A percentile compares a stretch with the other conserved stretches of the same genome.
Evolutionary conservation across 2,329 filamentous ascomycete species (phyloP).

Genomic region (Colletotrichum musae): DNA sequence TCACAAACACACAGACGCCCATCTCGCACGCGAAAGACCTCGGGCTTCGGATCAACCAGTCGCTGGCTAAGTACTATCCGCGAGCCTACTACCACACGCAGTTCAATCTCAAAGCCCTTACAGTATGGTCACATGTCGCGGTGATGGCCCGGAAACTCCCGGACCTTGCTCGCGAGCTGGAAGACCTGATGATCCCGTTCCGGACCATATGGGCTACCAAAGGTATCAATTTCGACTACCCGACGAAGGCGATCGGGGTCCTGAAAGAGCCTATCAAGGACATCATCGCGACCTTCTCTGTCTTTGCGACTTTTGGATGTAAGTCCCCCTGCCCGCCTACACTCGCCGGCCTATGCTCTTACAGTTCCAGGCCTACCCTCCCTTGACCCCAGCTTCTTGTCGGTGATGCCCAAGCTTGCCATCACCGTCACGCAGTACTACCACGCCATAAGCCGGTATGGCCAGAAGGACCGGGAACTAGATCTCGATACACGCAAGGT

Average conservation of each 20-base stretch:
- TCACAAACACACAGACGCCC: conserved; percentile 1
- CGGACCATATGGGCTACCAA: not conserved
- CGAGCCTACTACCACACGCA: too few species aligned
- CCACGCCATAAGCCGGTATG: too few species aligned
- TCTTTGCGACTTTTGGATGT: conserved; percentile 3
- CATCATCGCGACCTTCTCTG: conserved; percentile 8
- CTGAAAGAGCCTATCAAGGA: too few species aligned
- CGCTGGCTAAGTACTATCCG: not conserved
- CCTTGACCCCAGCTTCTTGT: conserved; percentile 1
- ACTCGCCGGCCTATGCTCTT: not conserved
- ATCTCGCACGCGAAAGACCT: not conserved
- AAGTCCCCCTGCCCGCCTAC: not conserved
- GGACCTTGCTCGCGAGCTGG: not conserved
- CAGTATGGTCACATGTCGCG: conserved; percentile 6
- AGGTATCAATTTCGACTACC: not conserved
- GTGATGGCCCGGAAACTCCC: not conserved
- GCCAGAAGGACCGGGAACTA: too few species aligned
- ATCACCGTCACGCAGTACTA: not conserved
- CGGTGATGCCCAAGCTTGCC: not conserved
- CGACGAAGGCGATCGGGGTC: not conserved
- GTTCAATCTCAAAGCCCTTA: not conserved
- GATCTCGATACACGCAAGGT: not conserved
- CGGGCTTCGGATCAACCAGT: not conserved
- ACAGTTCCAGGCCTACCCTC: not conserved
- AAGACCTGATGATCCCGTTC: not conserved